Evolutionary conservation across 2,329 filamentous ascomycete species (phyloP).

Genomic region (Trichophyton verrucosum): DNA sequence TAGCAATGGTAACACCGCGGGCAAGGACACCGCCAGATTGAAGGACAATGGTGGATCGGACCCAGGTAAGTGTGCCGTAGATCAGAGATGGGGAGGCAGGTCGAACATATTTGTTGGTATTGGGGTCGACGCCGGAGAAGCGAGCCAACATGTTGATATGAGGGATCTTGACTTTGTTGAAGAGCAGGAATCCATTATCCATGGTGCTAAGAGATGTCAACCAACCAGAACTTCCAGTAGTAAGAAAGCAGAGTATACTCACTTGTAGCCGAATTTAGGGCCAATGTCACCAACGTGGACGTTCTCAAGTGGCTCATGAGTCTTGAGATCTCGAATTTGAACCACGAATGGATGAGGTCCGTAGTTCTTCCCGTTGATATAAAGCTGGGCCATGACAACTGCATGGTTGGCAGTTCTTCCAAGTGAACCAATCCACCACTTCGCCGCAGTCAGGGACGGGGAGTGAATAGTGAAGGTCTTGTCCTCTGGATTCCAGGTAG

Average conservation of each 20-base stretch:
- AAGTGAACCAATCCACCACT: conserved; percentile 76
- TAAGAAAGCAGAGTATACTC: conserved; percentile 14
- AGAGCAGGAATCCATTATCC: conserved; percentile 69
- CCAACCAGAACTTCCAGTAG: neutral
- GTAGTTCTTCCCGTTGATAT: conserved; percentile 53
- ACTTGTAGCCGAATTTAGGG: conserved; percentile 65
- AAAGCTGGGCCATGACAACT: conserved; percentile 65
- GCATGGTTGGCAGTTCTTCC: conserved; percentile 65
- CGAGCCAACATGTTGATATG: conserved; percentile 60
- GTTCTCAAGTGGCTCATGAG: conserved; percentile 55
- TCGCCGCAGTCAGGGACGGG: conserved; percentile 60
- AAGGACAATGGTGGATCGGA: conserved; percentile 60
- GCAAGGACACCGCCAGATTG: conserved; percentile 60
- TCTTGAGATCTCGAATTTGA: conserved; percentile 58
- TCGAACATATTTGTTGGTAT: conserved; percentile 54
- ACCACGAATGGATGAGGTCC: conserved; percentile 71
- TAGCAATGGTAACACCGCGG: conserved; percentile 65
- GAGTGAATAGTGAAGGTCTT: conserved; percentile 66
- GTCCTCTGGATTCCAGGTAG: conserved; percentile 60
- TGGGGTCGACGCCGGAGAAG: conserved; percentile 57
- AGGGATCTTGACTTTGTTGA: conserved; percentile 64
- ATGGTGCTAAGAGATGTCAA: conserved; percentile 41
- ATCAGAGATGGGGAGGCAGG: conserved; percentile 55
- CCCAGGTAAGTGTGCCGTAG: conserved; percentile 65
- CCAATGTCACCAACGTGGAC: conserved; percentile 69